phyloP scores from a whole-genome alignment of 352 stramenopile genomes.

The Globisporangium mamillatum region DNA sequence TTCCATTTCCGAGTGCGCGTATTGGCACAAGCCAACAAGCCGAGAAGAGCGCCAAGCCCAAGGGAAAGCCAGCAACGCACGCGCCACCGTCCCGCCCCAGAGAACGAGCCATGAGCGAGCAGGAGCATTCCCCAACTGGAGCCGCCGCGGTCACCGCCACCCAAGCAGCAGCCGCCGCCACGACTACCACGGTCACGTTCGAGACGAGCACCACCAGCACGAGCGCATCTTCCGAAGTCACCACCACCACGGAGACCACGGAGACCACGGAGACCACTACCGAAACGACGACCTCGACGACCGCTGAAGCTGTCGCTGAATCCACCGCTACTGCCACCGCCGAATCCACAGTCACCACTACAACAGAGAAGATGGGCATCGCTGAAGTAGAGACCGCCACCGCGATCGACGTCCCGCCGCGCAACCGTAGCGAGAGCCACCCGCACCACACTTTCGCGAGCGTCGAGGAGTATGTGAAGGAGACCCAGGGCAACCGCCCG shows the following conservation, averaged over 20 bases:
- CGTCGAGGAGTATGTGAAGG: constrained; percentile 91
- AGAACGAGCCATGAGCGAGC: constrained; percentile 7
- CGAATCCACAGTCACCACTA: not conserved
- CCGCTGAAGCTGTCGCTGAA: not conserved
- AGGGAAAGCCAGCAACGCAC: not conserved
- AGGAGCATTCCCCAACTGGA: constrained; percentile 19
- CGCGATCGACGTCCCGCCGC: constrained; percentile 15
- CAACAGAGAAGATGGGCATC: constrained; percentile 1
- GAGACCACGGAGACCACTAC: not conserved
- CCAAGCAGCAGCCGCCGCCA: not conserved
- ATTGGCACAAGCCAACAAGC: not conserved
- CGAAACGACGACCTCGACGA: constrained; percentile 14
- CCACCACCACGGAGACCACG: constrained; percentile 10
- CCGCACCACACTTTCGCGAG: constrained; percentile 77
- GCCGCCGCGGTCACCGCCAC: constrained; percentile 5
- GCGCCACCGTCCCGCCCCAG: no score
- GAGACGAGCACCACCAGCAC: not conserved
- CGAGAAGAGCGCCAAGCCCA: not conserved
- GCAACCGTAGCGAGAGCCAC: constrained; percentile 57
- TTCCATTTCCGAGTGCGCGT: not conserved
- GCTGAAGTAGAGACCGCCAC: not conserved
- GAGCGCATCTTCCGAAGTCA: constrained; percentile 2
- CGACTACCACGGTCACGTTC: not conserved
- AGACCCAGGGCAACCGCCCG: constrained; percentile 85
- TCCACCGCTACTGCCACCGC: not conserved